Conservation (phyloP, 805 yeast genomes). For the Phaffomyces antillensis region DNA sequence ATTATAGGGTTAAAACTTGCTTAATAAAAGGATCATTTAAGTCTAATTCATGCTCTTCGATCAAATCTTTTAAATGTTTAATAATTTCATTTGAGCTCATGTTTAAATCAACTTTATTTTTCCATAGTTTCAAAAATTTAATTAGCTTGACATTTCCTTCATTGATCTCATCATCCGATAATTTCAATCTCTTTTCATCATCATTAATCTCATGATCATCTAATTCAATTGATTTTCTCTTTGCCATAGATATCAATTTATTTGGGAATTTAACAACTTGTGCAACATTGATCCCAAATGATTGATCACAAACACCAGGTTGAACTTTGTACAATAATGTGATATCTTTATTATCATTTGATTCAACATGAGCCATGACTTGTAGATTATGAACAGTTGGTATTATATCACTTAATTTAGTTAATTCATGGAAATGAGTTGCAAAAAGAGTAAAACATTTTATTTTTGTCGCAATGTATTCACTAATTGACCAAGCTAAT, state of each 20-base stretch:
- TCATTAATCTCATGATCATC: slow-evolving; percentile 43
- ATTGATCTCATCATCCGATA: slow-evolving; percentile 43
- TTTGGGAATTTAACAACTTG: slow-evolving; percentile 90
- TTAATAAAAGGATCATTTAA: slow-evolving; percentile 34
- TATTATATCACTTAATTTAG: slow-evolving; percentile 61
- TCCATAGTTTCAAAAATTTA: slow-evolving; percentile 36
- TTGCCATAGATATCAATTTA: slow-evolving; percentile 91
- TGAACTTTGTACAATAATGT: slow-evolving; percentile 91
- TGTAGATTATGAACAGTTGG: slow-evolving; percentile 73
- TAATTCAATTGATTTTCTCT: slow-evolving; percentile 83
- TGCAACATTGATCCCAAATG: slow-evolving; percentile 97
- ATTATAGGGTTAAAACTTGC: slow-evolving; percentile 34
- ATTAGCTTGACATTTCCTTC: slow-evolving; percentile 46
- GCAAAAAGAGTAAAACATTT: slow-evolving; percentile 86
- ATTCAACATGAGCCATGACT: slow-evolving; percentile 85
- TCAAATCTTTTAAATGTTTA: slow-evolving; percentile 29
- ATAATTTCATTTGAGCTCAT: slow-evolving; percentile 32
- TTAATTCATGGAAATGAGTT: slow-evolving; percentile 95
- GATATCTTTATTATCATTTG: slow-evolving; percentile 47
- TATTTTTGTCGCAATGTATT: slow-evolving; percentile 64
- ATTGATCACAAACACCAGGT: slow-evolving; percentile 90
- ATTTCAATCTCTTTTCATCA: slow-evolving; percentile 37
- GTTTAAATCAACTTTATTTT: slow-evolving; percentile 11
- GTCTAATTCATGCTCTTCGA: slow-evolving; percentile 21
- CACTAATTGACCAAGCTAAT: slow-evolving; percentile 93